Evolutionary conservation across 2,329 filamentous ascomycete genomes (phyloP).

Genomic region (Colletotrichum eleusines): DNA sequence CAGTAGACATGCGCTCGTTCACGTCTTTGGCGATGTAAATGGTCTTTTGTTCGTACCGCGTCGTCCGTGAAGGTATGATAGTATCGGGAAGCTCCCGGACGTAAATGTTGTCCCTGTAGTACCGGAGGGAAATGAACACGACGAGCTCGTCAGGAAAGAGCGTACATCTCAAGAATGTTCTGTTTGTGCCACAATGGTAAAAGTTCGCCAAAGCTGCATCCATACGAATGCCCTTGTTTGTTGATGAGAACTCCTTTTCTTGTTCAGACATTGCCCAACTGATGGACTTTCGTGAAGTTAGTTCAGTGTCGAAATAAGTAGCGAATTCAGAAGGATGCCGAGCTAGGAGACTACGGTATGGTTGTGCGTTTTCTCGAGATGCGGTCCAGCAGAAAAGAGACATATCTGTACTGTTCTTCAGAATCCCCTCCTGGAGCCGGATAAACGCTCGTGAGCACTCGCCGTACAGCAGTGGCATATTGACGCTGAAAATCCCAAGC

Average conservation of each 20-base stretch:
- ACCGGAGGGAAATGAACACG: constrained; percentile 10
- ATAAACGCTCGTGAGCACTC: constrained; percentile 45
- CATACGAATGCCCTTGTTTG: constrained; percentile 10
- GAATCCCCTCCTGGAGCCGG: constrained; percentile 37
- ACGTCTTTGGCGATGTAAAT: constrained; percentile 19
- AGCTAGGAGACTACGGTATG: not conserved
- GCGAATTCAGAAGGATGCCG: constrained; percentile 15
- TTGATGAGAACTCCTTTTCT: constrained; percentile 13
- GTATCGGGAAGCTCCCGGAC: constrained; percentile 7
- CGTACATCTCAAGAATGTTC: constrained; percentile 5
- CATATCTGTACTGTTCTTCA: constrained; percentile 23
- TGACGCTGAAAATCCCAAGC: constrained; percentile 47
- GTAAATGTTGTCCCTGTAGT: constrained; percentile 22
- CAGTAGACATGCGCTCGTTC: not conserved
- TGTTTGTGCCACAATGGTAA: not conserved
- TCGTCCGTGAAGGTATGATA: not conserved
- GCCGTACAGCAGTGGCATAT: constrained; percentile 47
- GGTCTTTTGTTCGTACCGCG: constrained; percentile 7
- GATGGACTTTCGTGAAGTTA: constrained; percentile 12
- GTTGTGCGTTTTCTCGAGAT: not conserved
- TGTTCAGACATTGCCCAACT: constrained; percentile 17
- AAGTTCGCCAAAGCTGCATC: constrained; percentile 3
- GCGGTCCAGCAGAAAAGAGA: constrained; percentile 31
- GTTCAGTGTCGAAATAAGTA: not conserved
- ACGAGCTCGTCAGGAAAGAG: constrained; percentile 5